These are phyloP conservation scores for Amphibolis antarctica DNA, from an alignment of 106 monocot species.

Conservation along the genomic window DNA sequence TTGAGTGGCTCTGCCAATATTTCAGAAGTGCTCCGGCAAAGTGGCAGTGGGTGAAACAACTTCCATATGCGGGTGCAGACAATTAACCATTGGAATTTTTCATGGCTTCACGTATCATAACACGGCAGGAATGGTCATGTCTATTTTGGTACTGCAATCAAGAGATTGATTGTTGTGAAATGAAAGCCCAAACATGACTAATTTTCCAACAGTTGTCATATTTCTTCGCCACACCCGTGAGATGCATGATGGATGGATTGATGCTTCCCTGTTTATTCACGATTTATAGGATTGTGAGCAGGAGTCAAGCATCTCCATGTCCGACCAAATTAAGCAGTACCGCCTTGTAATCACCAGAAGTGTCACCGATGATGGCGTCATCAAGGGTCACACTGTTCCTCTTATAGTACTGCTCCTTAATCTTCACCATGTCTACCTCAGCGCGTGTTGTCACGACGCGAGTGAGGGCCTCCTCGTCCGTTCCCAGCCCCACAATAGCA, in stretches of 20 bases:
- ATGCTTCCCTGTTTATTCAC: neutral
- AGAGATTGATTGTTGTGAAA: too few relatives aligned
- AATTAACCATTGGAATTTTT: too few relatives aligned
- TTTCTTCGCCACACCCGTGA: neutral
- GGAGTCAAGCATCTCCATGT: conserved; percentile 20
- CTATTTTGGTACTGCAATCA: too few relatives aligned
- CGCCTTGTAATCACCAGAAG: conserved; percentile 54
- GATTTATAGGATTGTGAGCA: neutral
- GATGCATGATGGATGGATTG: neutral
- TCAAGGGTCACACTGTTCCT: conserved; percentile 53
- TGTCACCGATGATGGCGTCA: conserved; percentile 36
- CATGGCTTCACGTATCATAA: too few relatives aligned
- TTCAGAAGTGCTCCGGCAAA: too few relatives aligned
- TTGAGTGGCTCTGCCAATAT: too few relatives aligned
- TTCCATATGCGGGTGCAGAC: too few relatives aligned
- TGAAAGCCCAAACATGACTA: too few relatives aligned
- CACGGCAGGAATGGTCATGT: too few relatives aligned
- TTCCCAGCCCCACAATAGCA: conserved; percentile 49
- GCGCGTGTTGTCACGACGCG: conserved; percentile 58
- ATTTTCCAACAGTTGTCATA: too few relatives aligned
- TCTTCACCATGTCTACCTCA: conserved; percentile 47
- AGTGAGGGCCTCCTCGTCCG: conserved; percentile 57
- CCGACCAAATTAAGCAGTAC: conserved; percentile 52
- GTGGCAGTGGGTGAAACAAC: too few relatives aligned
- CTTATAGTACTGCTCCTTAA: conserved; percentile 49